These are phyloP conservation scores for Gomphus bonarii DNA, from an alignment of 1,284 basidiomycete genomes.

Conservation along the genomic window DNA sequence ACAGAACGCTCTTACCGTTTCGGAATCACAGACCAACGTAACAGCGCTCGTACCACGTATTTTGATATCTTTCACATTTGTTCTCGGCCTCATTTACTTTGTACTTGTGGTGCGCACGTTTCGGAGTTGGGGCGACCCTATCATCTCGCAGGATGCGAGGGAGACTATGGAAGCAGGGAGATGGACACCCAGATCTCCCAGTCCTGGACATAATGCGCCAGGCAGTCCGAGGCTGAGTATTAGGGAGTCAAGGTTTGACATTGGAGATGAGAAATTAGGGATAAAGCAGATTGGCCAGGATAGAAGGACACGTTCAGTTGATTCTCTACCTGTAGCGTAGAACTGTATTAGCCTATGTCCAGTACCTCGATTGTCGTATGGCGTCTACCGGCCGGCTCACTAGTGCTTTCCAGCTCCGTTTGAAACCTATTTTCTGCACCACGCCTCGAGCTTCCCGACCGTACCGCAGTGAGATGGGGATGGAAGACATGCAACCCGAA, in stretches of 20 bases:
- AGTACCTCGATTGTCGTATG: no score
- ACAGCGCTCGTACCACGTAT: slow-evolving; percentile 43
- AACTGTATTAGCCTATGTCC: no score
- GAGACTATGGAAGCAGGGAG: slow-evolving; percentile 6
- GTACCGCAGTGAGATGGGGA: slow-evolving; percentile 5
- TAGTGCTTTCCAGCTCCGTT: slow-evolving; percentile 4
- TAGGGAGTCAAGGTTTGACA: neutral
- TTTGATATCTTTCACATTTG: slow-evolving; percentile 42
- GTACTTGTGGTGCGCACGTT: slow-evolving; percentile 52
- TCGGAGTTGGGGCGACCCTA: slow-evolving; percentile 6
- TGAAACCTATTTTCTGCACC: slow-evolving; percentile 1
- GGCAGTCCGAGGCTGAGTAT: neutral
- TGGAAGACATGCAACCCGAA: slow-evolving; percentile 6
- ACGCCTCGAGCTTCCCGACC: neutral
- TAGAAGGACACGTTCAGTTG: slow-evolving; percentile 8
- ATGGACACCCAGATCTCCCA: slow-evolving; percentile 8
- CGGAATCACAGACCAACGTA: slow-evolving; percentile 19
- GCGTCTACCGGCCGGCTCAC: no score
- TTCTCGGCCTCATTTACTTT: slow-evolving; percentile 54
- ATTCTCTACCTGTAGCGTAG: neutral
- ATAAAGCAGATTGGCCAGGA: neutral
- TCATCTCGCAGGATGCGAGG: slow-evolving; percentile 4
- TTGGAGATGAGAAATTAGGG: neutral
- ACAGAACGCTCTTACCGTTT: slow-evolving; percentile 9
- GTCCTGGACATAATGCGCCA: neutral